A percentile compares a stretch with the other conserved stretches of the same genome.
Conservation (phyloP, 805 yeast species). For the Candida takata region DNA sequence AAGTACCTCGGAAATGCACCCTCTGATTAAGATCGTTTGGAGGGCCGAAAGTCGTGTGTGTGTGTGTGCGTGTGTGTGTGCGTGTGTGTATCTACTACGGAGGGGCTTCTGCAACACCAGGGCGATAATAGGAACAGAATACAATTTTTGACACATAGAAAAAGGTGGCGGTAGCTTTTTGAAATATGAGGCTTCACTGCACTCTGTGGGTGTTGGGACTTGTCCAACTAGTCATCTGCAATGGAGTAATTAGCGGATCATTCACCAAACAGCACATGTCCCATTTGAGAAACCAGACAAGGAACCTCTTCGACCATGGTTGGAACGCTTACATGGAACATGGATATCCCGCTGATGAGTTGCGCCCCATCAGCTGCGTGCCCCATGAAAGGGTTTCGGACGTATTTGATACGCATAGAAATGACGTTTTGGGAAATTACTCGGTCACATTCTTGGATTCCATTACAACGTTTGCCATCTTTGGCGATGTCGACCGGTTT, state of each 20-base stretch:
- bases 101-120: too few species aligned
- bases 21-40: too few species aligned
- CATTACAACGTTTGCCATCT: slow-evolving; percentile 68
- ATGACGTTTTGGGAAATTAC: slow-evolving; percentile 82
- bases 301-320: slow-evolving; percentile 59
- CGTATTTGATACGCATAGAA: slow-evolving; percentile 48
- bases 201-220: too few species aligned
- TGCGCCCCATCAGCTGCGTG: slow-evolving; percentile 64
- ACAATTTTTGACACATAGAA: too few species aligned
- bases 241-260: slow-evolving; percentile 7
- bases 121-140: too few species aligned
- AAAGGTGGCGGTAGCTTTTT: too few species aligned
- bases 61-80: too few species aligned
- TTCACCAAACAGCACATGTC: slow-evolving; percentile 24
- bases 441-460: slow-evolving; percentile 75
- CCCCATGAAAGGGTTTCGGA: slow-evolving; percentile 62
- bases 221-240: neutral
- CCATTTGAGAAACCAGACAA: slow-evolving; percentile 38
- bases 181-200: too few species aligned
- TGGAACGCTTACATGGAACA: slow-evolving; percentile 59
- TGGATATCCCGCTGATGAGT: slow-evolving; percentile 82
- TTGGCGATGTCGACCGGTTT: slow-evolving; percentile 58
- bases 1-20: slow-evolving; percentile 8
- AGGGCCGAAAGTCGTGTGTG: too few species aligned
- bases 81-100: too few species aligned